phyloP scores from a whole-genome alignment of 352 stramenopile species.

The Phytophthora fragariae region DNA sequence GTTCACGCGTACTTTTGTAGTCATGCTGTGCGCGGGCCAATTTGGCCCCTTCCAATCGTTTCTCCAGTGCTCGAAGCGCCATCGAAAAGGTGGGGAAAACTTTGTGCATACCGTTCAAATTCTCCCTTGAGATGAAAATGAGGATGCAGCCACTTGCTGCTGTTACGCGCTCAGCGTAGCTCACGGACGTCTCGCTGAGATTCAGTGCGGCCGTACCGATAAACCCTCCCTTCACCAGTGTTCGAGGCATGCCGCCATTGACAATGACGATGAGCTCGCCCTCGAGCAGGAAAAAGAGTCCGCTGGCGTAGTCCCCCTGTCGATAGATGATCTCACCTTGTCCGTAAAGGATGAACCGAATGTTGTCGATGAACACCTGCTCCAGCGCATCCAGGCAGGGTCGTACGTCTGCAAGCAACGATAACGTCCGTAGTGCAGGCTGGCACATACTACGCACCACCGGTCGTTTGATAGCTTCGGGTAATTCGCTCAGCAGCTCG shows the following conservation, averaged over 20 bases:
- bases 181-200: conserved; percentile 60
- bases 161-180: conserved; percentile 64
- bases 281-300: conserved; percentile 66
- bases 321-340: conserved; percentile 71
- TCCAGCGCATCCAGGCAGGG: conserved; percentile 46
- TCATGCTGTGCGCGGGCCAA: conserved; percentile 47
- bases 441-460: conserved; percentile 61
- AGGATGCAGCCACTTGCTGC: conserved; percentile 66
- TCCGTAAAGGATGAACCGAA: conserved; percentile 62
- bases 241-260: conserved; percentile 41
- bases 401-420: conserved; percentile 46
- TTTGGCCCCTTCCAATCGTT: conserved; percentile 55
- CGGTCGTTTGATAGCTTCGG: conserved; percentile 56
- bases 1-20: conserved; percentile 12
- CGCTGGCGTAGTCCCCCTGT: conserved; percentile 66
- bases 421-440: conserved; percentile 55
- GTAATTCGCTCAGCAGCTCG: conserved; percentile 59
- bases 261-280: conserved; percentile 60
- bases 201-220: conserved; percentile 59
- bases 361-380: conserved; percentile 57
- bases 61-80: conserved; percentile 66
- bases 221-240: conserved; percentile 57
- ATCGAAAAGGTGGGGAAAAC: conserved; percentile 69
- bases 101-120: conserved; percentile 64
- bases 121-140: conserved; percentile 59